Base-by-base conservation (phyloP, 345 rosid genomes). In the Acer saccharum region DNA sequence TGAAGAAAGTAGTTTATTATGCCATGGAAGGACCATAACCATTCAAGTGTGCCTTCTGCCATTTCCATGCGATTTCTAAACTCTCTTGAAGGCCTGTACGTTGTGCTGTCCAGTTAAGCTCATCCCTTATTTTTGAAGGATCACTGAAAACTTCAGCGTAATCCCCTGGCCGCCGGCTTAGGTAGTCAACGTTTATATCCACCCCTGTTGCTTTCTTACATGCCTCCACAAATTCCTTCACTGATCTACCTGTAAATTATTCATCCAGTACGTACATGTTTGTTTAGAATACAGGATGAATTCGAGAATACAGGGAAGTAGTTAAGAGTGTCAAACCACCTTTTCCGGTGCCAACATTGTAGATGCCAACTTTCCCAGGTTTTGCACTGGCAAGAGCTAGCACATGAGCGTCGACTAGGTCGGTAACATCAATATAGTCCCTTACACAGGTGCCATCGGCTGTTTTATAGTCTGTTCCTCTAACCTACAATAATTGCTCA, bases 371-470 rank as follows among this genome's bases (percentile, higher is more conserved):
- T 83, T 81, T 86, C 16, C 79, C 44, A 10, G 88, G 88, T 64
- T 55, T 64, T 7, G 90, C 90, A 77, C 86, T 86, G 65, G 81
- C 82, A 72, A 89, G 89, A 74, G 93, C 93, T 68, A 86, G 87
- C 65, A 86, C 93, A 81, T 89, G 91, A 76, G 91, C 89, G 84
- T 86, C 88, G 6, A 89, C 91, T 73, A 89, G 80, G 80, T 89
- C 90, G 0, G 88, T 89, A 6, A 88, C 91, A 72, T 89, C 91
- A 7, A 89, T 88, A 76, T 89, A 88, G 78, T 88, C 93, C 44
- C 90, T 80, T 11, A 89, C 32, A 20, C 90, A 88, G 55, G 93
- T 89, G 10, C 91, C 91, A 64, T 88, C 91, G 21, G 73, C 70
- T 6, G 91, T 89, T 69, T 86, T 89, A 78, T 89, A 86, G 80